Conservation (phyloP, 352 stramenopile species). For the Detonula confervacea region DNA sequence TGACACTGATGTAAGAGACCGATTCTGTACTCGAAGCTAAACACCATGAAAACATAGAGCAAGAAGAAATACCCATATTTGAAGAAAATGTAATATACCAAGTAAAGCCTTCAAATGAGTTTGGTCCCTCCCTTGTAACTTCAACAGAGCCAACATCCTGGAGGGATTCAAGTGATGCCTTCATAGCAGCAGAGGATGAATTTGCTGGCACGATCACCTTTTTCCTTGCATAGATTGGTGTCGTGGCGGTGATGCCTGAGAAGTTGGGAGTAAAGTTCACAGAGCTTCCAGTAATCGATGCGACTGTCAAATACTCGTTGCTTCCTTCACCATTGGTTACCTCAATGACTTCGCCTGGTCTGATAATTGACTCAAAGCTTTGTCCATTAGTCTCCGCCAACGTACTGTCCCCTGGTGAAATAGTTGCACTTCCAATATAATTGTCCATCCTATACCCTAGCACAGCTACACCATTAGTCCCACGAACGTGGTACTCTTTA, state of each 20-base stretch:
- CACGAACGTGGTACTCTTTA: conserved; percentile 56
- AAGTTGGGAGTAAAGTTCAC: conserved; percentile 53
- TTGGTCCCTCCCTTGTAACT: conserved; percentile 87
- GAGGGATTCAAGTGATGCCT: conserved; percentile 88
- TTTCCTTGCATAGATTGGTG: conserved; percentile 66
- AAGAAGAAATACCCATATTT: conserved; percentile 31
- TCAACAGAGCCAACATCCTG: conserved; percentile 90
- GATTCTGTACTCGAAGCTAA: conserved; percentile 38
- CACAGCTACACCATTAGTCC: conserved; percentile 34
- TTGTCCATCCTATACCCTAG: conserved; percentile 58
- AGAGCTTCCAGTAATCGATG: conserved; percentile 37
- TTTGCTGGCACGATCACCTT: conserved; percentile 65
- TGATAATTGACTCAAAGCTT: conserved; percentile 35
- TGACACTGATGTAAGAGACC: conserved; percentile 46
- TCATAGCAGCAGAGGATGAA: conserved; percentile 71
- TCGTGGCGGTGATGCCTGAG: conserved; percentile 37
- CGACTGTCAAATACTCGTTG: conserved; percentile 55
- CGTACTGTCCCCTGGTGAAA: conserved; percentile 36
- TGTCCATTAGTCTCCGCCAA: conserved; percentile 40
- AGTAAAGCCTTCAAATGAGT: conserved; percentile 84
- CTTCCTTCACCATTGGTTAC: conserved; percentile 34
- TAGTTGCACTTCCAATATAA: conserved; percentile 50
- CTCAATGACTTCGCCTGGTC: conserved; percentile 51
- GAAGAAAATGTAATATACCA: conserved; percentile 91
- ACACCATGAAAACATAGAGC: conserved; percentile 41